These are phyloP conservation scores for Ophiocordyceps robertsii DNA, from an alignment of 2,329 filamentous ascomycete species.

Conservation along the genomic window DNA sequence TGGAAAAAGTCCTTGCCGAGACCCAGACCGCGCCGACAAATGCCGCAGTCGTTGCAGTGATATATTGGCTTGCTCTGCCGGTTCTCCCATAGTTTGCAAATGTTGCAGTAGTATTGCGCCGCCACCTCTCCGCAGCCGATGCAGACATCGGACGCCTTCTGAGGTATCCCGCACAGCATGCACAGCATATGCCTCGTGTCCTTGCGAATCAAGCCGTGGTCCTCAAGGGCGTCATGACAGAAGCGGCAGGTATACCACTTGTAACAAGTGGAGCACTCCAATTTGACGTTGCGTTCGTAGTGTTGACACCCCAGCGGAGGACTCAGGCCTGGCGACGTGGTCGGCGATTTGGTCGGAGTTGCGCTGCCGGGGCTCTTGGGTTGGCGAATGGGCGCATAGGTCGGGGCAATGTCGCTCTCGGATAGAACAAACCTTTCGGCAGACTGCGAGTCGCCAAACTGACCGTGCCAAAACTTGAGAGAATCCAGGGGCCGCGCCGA, in stretches of 20 bases:
- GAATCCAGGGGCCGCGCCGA: slow-evolving; percentile 35
- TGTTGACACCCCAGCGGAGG: slow-evolving; percentile 68
- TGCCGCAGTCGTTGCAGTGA: slow-evolving; percentile 90
- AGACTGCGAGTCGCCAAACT: slow-evolving; percentile 22
- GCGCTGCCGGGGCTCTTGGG: slow-evolving; percentile 33
- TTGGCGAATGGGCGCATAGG: slow-evolving; percentile 45
- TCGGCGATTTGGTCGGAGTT: slow-evolving; percentile 8
- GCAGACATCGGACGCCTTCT: slow-evolving; percentile 69
- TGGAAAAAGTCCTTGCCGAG: slow-evolving; percentile 96
- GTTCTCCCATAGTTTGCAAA: slow-evolving; percentile 97
- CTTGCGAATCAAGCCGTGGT: slow-evolving; percentile 65
- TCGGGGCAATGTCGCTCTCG: slow-evolving; percentile 51
- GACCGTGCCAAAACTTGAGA: slow-evolving; percentile 45
- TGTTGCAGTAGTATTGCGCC: slow-evolving; percentile 83
- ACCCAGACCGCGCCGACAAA: slow-evolving; percentile 81
- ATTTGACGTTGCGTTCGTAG: slow-evolving; percentile 90
- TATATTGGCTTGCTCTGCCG: slow-evolving; percentile 85
- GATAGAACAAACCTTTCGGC: slow-evolving; percentile 35
- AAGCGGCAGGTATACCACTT: slow-evolving; percentile 93
- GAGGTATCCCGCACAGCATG: slow-evolving; percentile 83
- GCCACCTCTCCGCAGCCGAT: slow-evolving; percentile 61
- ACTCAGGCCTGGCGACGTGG: slow-evolving; percentile 15
- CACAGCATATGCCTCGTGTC: slow-evolving; percentile 94
- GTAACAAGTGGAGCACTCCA: slow-evolving; percentile 82
- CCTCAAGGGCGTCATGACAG: slow-evolving; percentile 76